Percentiles rank a stretch among this genome's conserved stretches.
Conservation (phyloP, 78 protist genomes). For the Creolimax fragrantissima region DNA sequence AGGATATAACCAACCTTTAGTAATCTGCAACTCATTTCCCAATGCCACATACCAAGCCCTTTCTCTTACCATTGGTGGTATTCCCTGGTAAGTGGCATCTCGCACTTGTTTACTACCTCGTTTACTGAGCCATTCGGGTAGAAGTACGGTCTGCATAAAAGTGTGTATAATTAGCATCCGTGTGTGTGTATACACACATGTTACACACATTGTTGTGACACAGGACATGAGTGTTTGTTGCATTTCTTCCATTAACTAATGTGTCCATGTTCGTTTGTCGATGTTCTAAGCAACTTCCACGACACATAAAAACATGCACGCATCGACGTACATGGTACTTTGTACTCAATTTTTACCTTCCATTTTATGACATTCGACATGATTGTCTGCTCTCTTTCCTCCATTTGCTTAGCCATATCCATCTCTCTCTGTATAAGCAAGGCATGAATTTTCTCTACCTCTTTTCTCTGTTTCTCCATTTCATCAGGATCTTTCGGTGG, state of each 20-base stretch:
- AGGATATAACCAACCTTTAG: constrained; percentile 14
- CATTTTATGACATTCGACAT: background rate
- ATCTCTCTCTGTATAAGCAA: background rate
- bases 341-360: too few species aligned
- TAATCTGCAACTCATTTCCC: constrained; percentile 64
- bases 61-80: constrained; percentile 56
- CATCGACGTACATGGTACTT: too few species aligned
- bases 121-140: background rate
- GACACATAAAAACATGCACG: too few species aligned
- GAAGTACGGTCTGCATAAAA: background rate
- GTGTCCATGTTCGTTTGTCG: too few species aligned
- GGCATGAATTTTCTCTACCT: background rate
- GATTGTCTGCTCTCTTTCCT: background rate
- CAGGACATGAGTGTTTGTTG: too few species aligned
- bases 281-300: too few species aligned
- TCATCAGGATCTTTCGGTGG: background rate
- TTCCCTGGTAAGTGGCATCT: constrained; percentile 43
- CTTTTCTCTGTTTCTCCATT: background rate
- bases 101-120: constrained; percentile 23
- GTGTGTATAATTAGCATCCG: too few species aligned
- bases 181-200: too few species aligned
- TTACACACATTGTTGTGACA: too few species aligned
- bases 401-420: constrained; percentile 7
- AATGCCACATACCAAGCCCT: constrained; percentile 53
- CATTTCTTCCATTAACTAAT: too few species aligned